phyloP scores from a whole-genome alignment of 345 rosid genomes.

The Microthlaspi erraticum region DNA sequence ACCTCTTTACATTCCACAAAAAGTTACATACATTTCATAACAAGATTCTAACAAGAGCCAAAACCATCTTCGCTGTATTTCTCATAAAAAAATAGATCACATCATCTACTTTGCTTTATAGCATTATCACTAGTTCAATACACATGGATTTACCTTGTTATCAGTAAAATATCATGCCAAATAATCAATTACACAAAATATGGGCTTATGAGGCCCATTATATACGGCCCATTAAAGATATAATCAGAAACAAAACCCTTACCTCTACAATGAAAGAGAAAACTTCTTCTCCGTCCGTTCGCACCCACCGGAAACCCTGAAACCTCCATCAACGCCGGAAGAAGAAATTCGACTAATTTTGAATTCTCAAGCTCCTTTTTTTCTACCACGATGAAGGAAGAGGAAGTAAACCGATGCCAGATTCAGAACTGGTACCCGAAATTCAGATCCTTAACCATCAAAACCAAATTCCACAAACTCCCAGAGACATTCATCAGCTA shows the following conservation, averaged over 20 bases:
- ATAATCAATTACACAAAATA: neutral
- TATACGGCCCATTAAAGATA: neutral
- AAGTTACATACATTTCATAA: neutral
- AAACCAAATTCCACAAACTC: constrained; percentile 69
- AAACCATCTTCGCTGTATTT: too few species aligned
- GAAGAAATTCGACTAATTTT: neutral
- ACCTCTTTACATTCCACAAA: constrained; percentile 10
- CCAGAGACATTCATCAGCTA: constrained; percentile 77
- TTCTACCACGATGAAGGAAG: constrained; percentile 59
- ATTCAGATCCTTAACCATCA: constrained; percentile 67
- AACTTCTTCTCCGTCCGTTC: neutral
- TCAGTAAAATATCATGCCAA: too few species aligned
- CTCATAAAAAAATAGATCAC: too few species aligned
- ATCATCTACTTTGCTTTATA: too few species aligned
- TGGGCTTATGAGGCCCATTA: constrained; percentile 5
- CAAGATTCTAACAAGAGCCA: too few species aligned
- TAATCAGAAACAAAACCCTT: neutral
- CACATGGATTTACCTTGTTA: too few species aligned
- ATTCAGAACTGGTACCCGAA: constrained; percentile 90
- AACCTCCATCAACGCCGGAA: constrained; percentile 17
- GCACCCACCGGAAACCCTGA: neutral
- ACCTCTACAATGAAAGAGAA: neutral
- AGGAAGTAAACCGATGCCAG: constrained; percentile 77
- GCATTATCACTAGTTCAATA: too few species aligned
- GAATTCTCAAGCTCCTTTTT: neutral